Conservation (phyloP, 345 rosid genomes). For the Luvunga scandens region DNA sequence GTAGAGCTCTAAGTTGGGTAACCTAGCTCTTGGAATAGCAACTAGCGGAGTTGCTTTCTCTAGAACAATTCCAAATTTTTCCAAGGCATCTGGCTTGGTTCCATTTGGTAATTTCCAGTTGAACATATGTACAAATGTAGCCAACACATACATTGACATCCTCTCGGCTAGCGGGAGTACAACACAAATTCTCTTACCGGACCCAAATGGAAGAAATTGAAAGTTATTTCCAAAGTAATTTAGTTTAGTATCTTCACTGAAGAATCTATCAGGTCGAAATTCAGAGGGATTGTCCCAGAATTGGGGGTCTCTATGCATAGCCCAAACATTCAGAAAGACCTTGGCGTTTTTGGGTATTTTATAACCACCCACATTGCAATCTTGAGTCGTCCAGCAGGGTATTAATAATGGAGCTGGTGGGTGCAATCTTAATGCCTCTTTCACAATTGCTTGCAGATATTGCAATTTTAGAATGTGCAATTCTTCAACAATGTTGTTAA, state of each 20-base stretch:
- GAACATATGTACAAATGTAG: slow-evolving; percentile 29
- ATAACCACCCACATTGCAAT: not conserved
- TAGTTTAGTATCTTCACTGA: not conserved
- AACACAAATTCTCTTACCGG: slow-evolving; percentile 35
- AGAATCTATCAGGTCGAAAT: slow-evolving; percentile 28
- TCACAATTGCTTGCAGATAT: not conserved
- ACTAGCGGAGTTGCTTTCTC: not conserved
- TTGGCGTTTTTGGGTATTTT: too few relatives aligned
- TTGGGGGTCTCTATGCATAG: too few relatives aligned
- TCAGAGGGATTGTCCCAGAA: slow-evolving; percentile 27
- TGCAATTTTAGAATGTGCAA: not conserved
- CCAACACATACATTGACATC: slow-evolving; percentile 25
- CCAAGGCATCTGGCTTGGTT: not conserved
- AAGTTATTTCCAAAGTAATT: slow-evolving; percentile 30
- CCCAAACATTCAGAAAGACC: too few relatives aligned
- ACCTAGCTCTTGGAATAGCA: not conserved
- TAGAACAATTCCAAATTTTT: slow-evolving; percentile 16
- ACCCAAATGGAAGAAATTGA: slow-evolving; percentile 38
- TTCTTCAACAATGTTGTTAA: not conserved
- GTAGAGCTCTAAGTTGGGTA: not conserved
- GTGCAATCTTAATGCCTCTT: not conserved
- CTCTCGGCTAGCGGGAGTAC: slow-evolving; percentile 35
- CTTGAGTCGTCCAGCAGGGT: not conserved
- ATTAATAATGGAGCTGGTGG: not conserved
- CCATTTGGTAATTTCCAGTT: slow-evolving; percentile 31